phyloP scores from a whole-genome alignment of 805 yeast genomes.

The Starmera pachycereana region DNA sequence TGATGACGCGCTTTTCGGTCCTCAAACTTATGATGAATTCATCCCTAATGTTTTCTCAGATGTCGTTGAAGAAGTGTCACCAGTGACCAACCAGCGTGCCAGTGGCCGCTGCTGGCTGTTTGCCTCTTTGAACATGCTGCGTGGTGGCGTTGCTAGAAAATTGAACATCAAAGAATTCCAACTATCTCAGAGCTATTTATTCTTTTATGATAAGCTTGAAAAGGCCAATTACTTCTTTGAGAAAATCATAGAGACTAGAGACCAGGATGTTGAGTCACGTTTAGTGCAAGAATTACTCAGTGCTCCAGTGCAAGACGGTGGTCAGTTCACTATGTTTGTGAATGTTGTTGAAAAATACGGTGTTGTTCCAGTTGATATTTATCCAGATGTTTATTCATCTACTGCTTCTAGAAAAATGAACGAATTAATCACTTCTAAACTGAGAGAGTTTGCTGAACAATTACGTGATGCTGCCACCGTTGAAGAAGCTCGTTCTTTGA shows the following conservation, averaged over 20 bases:
- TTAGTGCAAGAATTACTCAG: conserved; percentile 53
- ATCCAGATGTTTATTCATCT: conserved; percentile 56
- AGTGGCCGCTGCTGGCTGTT: conserved; percentile 88
- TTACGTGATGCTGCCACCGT: conserved; percentile 31
- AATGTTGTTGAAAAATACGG: conserved; percentile 76
- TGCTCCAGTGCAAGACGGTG: conserved; percentile 75
- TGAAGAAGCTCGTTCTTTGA: conserved; percentile 20
- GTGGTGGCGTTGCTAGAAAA: conserved; percentile 50
- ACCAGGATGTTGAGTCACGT: conserved; percentile 59
- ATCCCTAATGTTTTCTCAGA: conserved; percentile 15
- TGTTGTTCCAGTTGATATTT: conserved; percentile 60
- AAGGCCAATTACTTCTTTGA: conserved; percentile 75
- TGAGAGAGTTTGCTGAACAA: conserved; percentile 69
- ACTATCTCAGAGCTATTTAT: conserved; percentile 68
- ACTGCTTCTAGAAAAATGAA: conserved; percentile 44
- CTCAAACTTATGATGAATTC: no score
- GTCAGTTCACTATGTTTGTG: conserved; percentile 79
- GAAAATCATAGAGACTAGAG: conserved; percentile 59
- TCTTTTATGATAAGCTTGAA: conserved; percentile 80
- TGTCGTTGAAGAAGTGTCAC: conserved; percentile 33
- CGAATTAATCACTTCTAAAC: conserved; percentile 51
- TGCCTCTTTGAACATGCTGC: conserved; percentile 68
- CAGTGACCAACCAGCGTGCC: conserved; percentile 62
- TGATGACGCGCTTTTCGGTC: conserved; percentile 20
- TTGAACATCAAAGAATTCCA: conserved; percentile 60